Percentiles rank a stretch among this genome's conserved stretches.
Conservation (phyloP, 1,139 yeast species). For the Arxiozyma slooffiae region DNA sequence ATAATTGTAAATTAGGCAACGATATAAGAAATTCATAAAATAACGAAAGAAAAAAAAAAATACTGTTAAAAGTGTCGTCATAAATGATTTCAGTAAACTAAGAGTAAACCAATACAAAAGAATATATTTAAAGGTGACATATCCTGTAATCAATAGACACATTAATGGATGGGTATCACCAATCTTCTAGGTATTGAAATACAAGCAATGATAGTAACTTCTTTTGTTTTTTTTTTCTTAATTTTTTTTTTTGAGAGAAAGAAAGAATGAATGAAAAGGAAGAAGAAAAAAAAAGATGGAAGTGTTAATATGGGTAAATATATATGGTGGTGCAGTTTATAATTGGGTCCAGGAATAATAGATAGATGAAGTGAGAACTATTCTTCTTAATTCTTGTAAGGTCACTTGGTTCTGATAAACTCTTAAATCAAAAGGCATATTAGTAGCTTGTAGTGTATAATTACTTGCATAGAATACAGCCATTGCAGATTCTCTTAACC, state of each 20-base stretch:
- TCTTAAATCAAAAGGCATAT: conserved; percentile 27
- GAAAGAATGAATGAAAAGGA: too few species aligned
- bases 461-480: conserved; percentile 31
- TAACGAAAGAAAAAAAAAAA: not conserved
- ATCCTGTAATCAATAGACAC: not conserved
- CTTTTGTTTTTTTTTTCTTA: too few species aligned
- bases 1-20: not conserved
- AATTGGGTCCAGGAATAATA: conserved; percentile 29
- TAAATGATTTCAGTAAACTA: not conserved
- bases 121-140: not conserved
- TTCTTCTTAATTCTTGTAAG: conserved; percentile 26
- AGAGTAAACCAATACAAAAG: not conserved
- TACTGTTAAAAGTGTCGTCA: not conserved
- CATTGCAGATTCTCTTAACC: conserved; percentile 26
- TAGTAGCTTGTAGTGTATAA: conserved; percentile 25
- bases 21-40: not conserved
- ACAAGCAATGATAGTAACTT: too few species aligned
- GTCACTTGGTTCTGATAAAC: conserved; percentile 24
- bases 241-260: too few species aligned
- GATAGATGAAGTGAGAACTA: conserved; percentile 25
- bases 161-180: not conserved
- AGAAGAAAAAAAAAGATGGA: not conserved
- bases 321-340: conserved; percentile 9
- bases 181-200: not conserved
- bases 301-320: not conserved